Conservation (phyloP, 2,329 filamentous ascomycete genomes). For the Calonectria montana region DNA sequence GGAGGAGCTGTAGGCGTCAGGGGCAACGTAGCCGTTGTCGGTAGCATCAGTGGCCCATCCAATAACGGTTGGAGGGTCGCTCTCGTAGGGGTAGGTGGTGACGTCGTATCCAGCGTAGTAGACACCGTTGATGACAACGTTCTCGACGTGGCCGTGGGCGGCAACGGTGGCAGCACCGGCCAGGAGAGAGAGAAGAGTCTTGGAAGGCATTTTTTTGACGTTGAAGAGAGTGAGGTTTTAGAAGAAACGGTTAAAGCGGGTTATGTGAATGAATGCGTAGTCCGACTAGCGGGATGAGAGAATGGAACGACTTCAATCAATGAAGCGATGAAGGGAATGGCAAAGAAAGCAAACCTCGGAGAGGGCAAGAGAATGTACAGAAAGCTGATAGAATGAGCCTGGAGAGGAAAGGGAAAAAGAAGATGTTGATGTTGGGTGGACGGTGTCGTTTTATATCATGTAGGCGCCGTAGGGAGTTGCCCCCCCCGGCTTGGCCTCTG, state of each 20-base stretch:
- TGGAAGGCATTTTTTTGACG: slow-evolving; percentile 43
- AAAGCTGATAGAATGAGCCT: slow-evolving; percentile 43
- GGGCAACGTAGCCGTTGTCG: slow-evolving; percentile 64
- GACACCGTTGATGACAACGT: slow-evolving; percentile 42
- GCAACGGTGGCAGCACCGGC: slow-evolving; percentile 41
- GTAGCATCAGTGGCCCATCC: slow-evolving; percentile 57
- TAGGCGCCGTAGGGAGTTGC: not conserved
- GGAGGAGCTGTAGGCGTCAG: slow-evolving; percentile 49
- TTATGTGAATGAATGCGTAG: slow-evolving; percentile 32
- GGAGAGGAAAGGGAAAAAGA: slow-evolving; percentile 16
- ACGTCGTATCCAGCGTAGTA: slow-evolving; percentile 39
- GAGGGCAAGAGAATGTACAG: slow-evolving; percentile 40
- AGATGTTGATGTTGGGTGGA: not conserved
- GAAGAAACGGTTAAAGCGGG: slow-evolving; percentile 21
- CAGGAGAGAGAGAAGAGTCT: slow-evolving; percentile 42
- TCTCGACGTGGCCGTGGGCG: slow-evolving; percentile 45
- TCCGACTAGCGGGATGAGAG: slow-evolving; percentile 38
- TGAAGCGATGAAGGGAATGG: slow-evolving; percentile 42
- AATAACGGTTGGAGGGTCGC: slow-evolving; percentile 35
- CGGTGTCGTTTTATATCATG: slow-evolving; percentile 29
- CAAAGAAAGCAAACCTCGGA: slow-evolving; percentile 37
- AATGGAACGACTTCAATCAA: slow-evolving; percentile 46
- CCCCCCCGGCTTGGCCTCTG: not conserved
- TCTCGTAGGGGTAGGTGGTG: slow-evolving; percentile 32
- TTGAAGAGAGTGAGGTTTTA: not conserved